phyloP scores from a whole-genome alignment of 495 filamentous ascomycete species.

The Penicillium parvum region DNA sequence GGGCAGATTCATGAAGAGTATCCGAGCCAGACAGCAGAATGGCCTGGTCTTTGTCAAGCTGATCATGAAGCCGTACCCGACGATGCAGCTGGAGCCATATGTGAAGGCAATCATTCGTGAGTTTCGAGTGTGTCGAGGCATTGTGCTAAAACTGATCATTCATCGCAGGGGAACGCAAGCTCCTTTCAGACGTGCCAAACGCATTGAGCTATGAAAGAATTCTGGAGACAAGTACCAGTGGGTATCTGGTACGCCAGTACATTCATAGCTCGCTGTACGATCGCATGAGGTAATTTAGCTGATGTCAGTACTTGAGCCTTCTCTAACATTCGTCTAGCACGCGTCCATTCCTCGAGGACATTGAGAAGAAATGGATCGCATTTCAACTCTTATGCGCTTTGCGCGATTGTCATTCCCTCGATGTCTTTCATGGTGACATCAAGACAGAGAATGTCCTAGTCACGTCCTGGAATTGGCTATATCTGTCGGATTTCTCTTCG shows the following conservation, averaged over 20 bases:
- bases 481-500: slow-evolving; percentile 91
- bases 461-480: slow-evolving; percentile 99
- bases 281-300: slow-evolving; percentile 63
- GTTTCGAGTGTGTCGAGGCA: slow-evolving; percentile 20
- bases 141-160: slow-evolving; percentile 20
- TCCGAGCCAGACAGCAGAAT: slow-evolving; percentile 82
- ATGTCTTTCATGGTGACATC: slow-evolving; percentile 95
- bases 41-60: slow-evolving; percentile 91
- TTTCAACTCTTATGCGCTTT: slow-evolving; percentile 93
- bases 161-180: slow-evolving; percentile 66
- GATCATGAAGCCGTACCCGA: slow-evolving; percentile 81
- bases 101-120: slow-evolving; percentile 68
- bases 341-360: slow-evolving; percentile 92
- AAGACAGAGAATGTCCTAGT: slow-evolving; percentile 96
- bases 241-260: slow-evolving; percentile 93
- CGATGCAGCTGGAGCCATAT: slow-evolving; percentile 73
- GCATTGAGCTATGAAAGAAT: slow-evolving; percentile 85
- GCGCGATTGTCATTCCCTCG: slow-evolving; percentile 85
- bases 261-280: slow-evolving; percentile 97
- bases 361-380: slow-evolving; percentile 98
- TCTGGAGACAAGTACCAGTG: slow-evolving; percentile 83
- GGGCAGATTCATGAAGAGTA: slow-evolving; percentile 96
- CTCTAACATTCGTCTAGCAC: slow-evolving; percentile 53
- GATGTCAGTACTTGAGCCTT: not conserved
- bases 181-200: slow-evolving; percentile 81